Percentiles rank a stretch among this genome's conserved stretches.
Conservation (phyloP, 202 grass and related monocot species). For the Zoysia matrella region DNA sequence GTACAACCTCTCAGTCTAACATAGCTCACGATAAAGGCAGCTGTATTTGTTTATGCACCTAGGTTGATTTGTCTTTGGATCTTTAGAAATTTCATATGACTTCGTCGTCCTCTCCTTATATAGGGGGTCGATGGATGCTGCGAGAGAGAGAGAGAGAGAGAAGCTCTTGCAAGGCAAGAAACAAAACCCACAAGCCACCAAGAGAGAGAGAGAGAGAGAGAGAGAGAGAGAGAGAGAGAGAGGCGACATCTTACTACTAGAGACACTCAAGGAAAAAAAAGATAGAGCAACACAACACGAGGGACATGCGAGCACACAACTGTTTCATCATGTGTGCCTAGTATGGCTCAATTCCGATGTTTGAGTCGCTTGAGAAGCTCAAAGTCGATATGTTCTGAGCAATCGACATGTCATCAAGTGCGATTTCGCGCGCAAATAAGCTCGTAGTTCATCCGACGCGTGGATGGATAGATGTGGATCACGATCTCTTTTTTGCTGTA, state of each 20-base stretch:
- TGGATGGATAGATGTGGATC: neutral
- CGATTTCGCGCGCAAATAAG: neutral
- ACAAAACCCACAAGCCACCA: slow-evolving; percentile 41
- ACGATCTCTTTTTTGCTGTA: neutral
- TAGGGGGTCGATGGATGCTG: slow-evolving; percentile 32
- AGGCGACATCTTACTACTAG: no score
- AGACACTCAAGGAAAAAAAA: slow-evolving; percentile 4
- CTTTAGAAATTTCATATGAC: slow-evolving; percentile 33
- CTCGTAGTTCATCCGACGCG: neutral
- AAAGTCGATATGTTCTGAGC: neutral
- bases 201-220: neutral
- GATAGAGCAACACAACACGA: slow-evolving; percentile 36
- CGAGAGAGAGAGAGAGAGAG: neutral
- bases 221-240: no score
- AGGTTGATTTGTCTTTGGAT: neutral
- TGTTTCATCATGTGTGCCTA: neutral
- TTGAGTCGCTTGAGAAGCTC: neutral
- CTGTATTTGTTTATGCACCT: neutral
- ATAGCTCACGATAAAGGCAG: neutral
- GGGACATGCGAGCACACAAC: neutral
- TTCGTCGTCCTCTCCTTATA: slow-evolving; percentile 39
- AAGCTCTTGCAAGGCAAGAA: slow-evolving; percentile 59
- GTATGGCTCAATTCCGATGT: neutral
- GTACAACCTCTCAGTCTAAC: neutral
- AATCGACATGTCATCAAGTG: neutral